Evolutionary conservation across 371 early-diverging fungal genomes (phyloP), one percentile per base, ranked within the genome.

Genomic region (Batrachochytrium dendrobatidis): DNA sequence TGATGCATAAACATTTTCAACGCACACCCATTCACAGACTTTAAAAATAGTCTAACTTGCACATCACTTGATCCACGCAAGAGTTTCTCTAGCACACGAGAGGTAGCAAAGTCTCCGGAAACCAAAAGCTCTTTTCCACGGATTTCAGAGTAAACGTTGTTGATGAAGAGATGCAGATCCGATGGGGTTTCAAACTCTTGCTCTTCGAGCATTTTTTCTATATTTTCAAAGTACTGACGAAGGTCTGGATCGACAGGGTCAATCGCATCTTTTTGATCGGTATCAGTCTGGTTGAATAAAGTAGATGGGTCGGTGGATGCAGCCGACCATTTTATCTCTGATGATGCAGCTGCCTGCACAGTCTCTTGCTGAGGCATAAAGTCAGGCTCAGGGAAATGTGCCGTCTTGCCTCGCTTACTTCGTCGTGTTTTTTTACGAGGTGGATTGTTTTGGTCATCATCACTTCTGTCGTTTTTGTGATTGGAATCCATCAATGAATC

Each of bases 21-120:
- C 52, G 72, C 82, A 73, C 83, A 78, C 58, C 89, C 87, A 51
- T 72, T 77, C 24, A 88, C 65, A 43, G 79, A 74, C 64, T 83
- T 80, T 64, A 83, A 74, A 58, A 89, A 83, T 6, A 85, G 79
- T 29, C 88, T 79, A 32, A 91, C 69, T 62, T 88, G 88, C 53
- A 83, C 82, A 62, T 83, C 84, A 59, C 83, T 80, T 1, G 90
- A 86, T 7, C 80, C 61, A 35, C 77, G 69, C 7, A 92, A 63
- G 33, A 92, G 59, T 66, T 90, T 91, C 54, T 92, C 92, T 32
- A 92, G 67, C 32, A 89, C 82, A 10, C 86, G 67, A 0, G 90
- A 88, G 64, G 87, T 83, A n/a, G 83, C 83, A 34, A 85, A 83
- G 60, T 91, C 89, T 0, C 85, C 82, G 0, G 87, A 83, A 18